Evolutionary conservation across 2,329 filamentous ascomycete genomes (phyloP).

Genomic region (Phialophora tarda): DNA sequence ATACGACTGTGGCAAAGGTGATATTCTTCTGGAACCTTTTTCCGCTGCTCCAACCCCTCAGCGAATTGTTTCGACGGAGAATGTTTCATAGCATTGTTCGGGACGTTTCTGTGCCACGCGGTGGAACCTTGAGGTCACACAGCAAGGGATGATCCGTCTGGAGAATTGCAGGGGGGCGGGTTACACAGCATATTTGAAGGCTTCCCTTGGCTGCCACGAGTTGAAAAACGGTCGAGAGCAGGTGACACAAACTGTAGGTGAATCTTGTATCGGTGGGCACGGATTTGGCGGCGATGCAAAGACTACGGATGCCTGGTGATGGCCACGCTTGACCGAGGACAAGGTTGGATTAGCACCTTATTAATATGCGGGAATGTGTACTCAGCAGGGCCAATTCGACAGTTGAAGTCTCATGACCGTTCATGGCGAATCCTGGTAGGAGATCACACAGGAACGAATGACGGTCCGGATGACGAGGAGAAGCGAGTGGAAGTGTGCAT

Average conservation of each 20-base stretch:
- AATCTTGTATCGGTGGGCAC: not conserved
- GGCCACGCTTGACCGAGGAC: not conserved
- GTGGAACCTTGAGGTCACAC: slow-evolving; percentile 1
- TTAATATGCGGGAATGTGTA: not conserved
- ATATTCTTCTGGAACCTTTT: not conserved
- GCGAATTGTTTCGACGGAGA: not conserved
- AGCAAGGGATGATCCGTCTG: slow-evolving; percentile 1
- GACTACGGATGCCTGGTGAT: not conserved
- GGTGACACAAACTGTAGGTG: not conserved
- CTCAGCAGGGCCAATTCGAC: not conserved
- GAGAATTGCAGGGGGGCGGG: not conserved
- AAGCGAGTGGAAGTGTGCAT: not conserved
- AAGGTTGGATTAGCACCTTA: not conserved
- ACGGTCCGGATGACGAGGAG: not conserved
- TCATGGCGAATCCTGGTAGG: not conserved
- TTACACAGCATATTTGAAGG: slow-evolving; percentile 3
- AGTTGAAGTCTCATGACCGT: slow-evolving; percentile 4
- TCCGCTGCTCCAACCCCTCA: not conserved
- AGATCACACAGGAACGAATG: not conserved
- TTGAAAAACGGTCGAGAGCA: not conserved
- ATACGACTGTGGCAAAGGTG: not conserved
- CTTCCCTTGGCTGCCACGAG: not conserved
- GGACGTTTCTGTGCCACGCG: not conserved
- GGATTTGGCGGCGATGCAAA: not conserved
- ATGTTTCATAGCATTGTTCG: slow-evolving; percentile 9